phyloP scores from a whole-genome alignment of 2,329 filamentous ascomycete species.

The Scedosporium dehoogii region DNA sequence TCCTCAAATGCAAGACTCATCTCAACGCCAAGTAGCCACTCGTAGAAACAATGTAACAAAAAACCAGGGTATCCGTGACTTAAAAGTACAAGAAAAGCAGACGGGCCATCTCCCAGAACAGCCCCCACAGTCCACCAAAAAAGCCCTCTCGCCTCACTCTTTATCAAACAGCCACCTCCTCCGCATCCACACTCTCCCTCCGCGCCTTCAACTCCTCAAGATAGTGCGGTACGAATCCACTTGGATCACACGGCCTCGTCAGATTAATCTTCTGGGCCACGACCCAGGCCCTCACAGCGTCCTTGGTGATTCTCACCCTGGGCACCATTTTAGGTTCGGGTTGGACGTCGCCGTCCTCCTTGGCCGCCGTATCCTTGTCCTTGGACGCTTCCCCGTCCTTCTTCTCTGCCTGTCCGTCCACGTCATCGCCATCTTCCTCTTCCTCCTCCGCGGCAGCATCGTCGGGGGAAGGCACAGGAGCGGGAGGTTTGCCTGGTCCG shows the following conservation, averaged over 20 bases:
- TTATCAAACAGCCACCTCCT: not conserved
- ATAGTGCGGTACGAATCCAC: slow-evolving; percentile 64
- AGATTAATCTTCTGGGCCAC: slow-evolving; percentile 51
- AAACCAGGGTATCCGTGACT: no score
- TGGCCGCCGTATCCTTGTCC: not conserved
- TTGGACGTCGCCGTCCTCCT: not conserved
- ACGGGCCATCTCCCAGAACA: no score
- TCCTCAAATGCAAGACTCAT: no score
- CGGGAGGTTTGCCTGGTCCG: slow-evolving; percentile 21
- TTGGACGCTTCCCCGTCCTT: not conserved
- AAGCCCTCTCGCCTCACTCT: not conserved
- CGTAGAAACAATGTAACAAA: no score
- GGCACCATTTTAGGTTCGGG: slow-evolving; percentile 21
- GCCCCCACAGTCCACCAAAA: not conserved
- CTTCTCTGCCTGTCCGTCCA: slow-evolving; percentile 11
- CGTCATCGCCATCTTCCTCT: slow-evolving; percentile 15
- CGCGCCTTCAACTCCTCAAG: slow-evolving; percentile 33
- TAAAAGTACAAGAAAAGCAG: no score
- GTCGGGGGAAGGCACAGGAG: slow-evolving; percentile 1
- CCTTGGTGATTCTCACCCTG: slow-evolving; percentile 42
- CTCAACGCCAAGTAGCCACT: no score
- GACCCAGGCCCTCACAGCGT: slow-evolving; percentile 57
- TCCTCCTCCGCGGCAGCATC: slow-evolving; percentile 8
- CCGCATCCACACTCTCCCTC: not conserved
- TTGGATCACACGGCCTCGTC: slow-evolving; percentile 57